Evolutionary conservation across 345 rosid species (phyloP), one percentile per base, ranked within the genome.

Genomic region (Abelmoschus esculentus): DNA sequence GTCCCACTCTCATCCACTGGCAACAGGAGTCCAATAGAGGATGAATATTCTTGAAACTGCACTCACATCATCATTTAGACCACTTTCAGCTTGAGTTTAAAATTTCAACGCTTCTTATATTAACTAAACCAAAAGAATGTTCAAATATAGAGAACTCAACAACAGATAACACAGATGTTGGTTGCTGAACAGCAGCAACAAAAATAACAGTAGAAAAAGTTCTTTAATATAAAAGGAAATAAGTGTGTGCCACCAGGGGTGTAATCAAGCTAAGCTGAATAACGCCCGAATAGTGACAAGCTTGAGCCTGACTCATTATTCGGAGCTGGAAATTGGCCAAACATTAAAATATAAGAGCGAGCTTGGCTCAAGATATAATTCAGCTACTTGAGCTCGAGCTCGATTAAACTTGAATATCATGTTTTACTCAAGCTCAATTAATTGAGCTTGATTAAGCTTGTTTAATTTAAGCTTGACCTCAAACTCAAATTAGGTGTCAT

Each of bases 21-120:
- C 65, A 79, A 47, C 63, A 70, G 19, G 11, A 8, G 32, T 55
- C 46, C 75, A 18, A 80, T 32, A 26, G 84, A 70, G n/a, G 74
- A 72, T 63, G 52, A 55, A 57, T 82, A 78, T 47, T 59, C 72
- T 66, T 78, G 75, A 76, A 82, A 80, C 88, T 82, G 84, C 80
- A 73, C 62, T 28, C 54, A 50, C 9, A 73, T 46, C 40, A 44
- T 10, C 52, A 61, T 61, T 54, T 34, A 32, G 47, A 71, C 40
- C 6, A 22, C 29, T 47, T 52, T 73, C 32, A 65, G 69, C 6
- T 34, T 15, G 29, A 50, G n/a, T 7, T 28, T 38, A 3, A 13
- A 38, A 61, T 14, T 59, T 34, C 18, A 69, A 36, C 31, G 19
- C 58, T 9, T 55, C 47, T 54, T 50, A 40, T 5, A 66, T 19